These are phyloP conservation scores for Houttuynia cordata DNA, from an alignment of 164 flowering plant genomes.

Conservation along the genomic window DNA sequence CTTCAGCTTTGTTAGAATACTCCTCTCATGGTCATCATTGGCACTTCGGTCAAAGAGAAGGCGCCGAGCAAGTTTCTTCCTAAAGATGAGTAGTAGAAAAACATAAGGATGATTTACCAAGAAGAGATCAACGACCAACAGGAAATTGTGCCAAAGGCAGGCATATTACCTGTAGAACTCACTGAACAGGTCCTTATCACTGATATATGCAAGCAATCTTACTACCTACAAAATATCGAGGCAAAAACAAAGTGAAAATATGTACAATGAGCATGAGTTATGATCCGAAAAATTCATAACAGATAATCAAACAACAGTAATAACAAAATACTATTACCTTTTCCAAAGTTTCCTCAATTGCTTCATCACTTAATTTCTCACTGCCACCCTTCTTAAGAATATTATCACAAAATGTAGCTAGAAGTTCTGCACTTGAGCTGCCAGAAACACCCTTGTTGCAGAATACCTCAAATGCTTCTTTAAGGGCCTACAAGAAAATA, in stretches of 20 bases:
- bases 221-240: constrained; percentile 45
- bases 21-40: constrained; percentile 90
- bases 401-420: constrained; percentile 92
- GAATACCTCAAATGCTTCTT: constrained; percentile 88
- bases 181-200: constrained; percentile 90
- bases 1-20: constrained; percentile 79
- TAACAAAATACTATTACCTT: constrained; percentile 30
- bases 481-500: constrained; percentile 49
- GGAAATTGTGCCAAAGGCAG: background rate
- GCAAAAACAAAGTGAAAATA: too few species aligned
- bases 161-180: constrained; percentile 69
- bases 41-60: constrained; percentile 90
- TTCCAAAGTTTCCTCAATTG: constrained; percentile 86
- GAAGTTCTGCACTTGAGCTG: constrained; percentile 76
- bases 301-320: background rate
- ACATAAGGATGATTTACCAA: background rate
- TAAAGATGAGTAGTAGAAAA: constrained; percentile 15
- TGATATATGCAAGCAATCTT: constrained; percentile 81
- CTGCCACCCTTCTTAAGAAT: constrained; percentile 91
- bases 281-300: too few species aligned
- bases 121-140: background rate
- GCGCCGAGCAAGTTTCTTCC: constrained; percentile 89
- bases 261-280: background rate
- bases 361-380: constrained; percentile 93
- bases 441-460: constrained; percentile 93